A percentile compares a stretch with the other conserved stretches of the same genome.
Conservation (phyloP, 2,329 filamentous ascomycete species). For the Pezicula neosporulosa region DNA sequence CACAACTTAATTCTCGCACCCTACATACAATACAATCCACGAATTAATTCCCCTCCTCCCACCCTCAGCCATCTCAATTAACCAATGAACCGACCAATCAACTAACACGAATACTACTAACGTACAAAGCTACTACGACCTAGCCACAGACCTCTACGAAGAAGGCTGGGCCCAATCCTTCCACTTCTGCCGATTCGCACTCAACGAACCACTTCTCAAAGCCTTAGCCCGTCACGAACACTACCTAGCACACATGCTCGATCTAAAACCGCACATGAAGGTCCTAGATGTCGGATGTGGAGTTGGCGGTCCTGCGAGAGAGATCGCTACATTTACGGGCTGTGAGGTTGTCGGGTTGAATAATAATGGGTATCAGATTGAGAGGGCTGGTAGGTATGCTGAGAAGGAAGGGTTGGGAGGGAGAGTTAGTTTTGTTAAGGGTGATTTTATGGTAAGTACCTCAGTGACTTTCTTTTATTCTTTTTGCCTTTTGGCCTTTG, state of each 20-base stretch:
- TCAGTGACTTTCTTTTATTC: too few relatives aligned
- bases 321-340: slow-evolving; percentile 94
- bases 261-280: slow-evolving; percentile 79
- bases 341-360: slow-evolving; percentile 88
- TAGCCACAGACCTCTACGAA: slow-evolving; percentile 95
- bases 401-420: slow-evolving; percentile 74
- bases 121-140: slow-evolving; percentile 80
- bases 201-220: slow-evolving; percentile 82
- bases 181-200: slow-evolving; percentile 93
- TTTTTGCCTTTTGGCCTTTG: too few relatives aligned
- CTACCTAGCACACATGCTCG: slow-evolving; percentile 89
- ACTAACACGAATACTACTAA: too few relatives aligned
- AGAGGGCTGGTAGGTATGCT: slow-evolving; percentile 85
- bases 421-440: slow-evolving; percentile 86
- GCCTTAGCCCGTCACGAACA: slow-evolving; percentile 96
- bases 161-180: slow-evolving; percentile 96
- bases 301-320: slow-evolving; percentile 89
- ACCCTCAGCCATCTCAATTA: too few relatives aligned
- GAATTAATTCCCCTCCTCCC: too few relatives aligned
- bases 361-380: slow-evolving; percentile 99
- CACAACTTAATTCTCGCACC: too few relatives aligned
- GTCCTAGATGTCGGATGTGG: slow-evolving; percentile 96
- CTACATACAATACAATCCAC: too few relatives aligned
- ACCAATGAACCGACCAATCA: too few relatives aligned
- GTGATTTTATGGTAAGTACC: slow-evolving; percentile 79